Conservation (phyloP, 805 yeast genomes). For the Zygosaccharomyces kombuchaensis region DNA sequence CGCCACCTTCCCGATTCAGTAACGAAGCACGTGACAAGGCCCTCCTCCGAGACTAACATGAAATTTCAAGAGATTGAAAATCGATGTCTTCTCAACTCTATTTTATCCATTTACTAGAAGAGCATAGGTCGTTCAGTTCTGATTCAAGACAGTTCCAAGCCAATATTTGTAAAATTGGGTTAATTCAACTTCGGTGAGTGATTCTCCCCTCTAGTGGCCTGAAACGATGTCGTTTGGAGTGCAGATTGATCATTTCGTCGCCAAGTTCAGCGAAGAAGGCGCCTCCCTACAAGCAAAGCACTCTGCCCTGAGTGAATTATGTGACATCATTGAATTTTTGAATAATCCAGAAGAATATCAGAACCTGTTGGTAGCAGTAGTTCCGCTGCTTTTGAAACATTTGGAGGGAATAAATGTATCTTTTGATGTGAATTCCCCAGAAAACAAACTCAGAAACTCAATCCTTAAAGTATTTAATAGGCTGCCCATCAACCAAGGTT, state of each 20-base stretch:
- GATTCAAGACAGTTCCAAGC: background rate
- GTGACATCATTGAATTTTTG: constrained; percentile 82
- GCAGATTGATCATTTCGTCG: constrained; percentile 65
- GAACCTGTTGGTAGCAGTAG: constrained; percentile 58
- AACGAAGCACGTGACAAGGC: constrained; percentile 18
- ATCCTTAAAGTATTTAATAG: constrained; percentile 77
- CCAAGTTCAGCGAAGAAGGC: constrained; percentile 52
- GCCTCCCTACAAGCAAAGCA: constrained; percentile 59
- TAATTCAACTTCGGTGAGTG: background rate
- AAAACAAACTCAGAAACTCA: constrained; percentile 72
- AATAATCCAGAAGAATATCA: constrained; percentile 80
- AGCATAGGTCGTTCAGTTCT: background rate
- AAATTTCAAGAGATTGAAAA: constrained; percentile 7
- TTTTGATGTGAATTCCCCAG: constrained; percentile 59
- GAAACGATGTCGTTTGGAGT: constrained; percentile 36
- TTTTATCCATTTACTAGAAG: background rate
- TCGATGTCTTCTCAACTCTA: constrained; percentile 6
- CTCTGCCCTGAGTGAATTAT: constrained; percentile 69
- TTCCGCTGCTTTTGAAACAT: constrained; percentile 65
- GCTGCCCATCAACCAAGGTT: constrained; percentile 74
- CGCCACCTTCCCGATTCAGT: constrained; percentile 20
- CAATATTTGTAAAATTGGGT: background rate
- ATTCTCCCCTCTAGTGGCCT: background rate
- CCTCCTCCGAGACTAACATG: constrained; percentile 13
- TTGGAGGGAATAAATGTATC: constrained; percentile 70